These are phyloP conservation scores for Pelargonium myrrhifolium DNA, from an alignment of 441 rosid species.

Conservation along the genomic window DNA sequence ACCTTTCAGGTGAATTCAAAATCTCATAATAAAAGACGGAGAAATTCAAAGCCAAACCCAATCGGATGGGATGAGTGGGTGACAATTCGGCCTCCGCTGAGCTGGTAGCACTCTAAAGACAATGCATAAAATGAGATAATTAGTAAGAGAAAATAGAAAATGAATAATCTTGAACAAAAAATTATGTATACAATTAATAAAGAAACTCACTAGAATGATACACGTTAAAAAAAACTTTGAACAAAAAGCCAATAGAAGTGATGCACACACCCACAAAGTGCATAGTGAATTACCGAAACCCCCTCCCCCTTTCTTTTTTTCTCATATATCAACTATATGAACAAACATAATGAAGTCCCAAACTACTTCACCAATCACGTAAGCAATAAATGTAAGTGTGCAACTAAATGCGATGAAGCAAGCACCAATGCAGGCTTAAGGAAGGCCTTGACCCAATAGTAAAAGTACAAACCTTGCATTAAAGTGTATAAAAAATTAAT, in stretches of 20 bases:
- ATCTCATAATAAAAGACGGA: constrained; percentile 92
- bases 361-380: background rate
- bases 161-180: background rate
- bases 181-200: background rate
- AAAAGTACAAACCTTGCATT: background rate
- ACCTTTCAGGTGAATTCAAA: constrained; percentile 82
- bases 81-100: constrained; percentile 44
- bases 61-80: constrained; percentile 86
- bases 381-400: background rate
- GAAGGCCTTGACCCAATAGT: background rate
- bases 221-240: background rate
- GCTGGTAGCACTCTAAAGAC: constrained; percentile 28
- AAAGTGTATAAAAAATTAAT: no score
- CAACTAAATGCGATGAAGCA: background rate
- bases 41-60: constrained; percentile 82
- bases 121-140: background rate
- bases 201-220: background rate
- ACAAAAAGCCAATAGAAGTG: no score
- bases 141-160: background rate
- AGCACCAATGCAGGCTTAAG: background rate
- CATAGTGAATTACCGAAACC: no score
- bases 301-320: no score
- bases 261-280: no score
- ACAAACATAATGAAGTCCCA: background rate
- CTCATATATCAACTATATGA: background rate